Evolutionary conservation across 768 basidiomycete species (phyloP), one percentile per base, ranked within the genome.

Genomic region (Hygrophorus pudorinus): DNA sequence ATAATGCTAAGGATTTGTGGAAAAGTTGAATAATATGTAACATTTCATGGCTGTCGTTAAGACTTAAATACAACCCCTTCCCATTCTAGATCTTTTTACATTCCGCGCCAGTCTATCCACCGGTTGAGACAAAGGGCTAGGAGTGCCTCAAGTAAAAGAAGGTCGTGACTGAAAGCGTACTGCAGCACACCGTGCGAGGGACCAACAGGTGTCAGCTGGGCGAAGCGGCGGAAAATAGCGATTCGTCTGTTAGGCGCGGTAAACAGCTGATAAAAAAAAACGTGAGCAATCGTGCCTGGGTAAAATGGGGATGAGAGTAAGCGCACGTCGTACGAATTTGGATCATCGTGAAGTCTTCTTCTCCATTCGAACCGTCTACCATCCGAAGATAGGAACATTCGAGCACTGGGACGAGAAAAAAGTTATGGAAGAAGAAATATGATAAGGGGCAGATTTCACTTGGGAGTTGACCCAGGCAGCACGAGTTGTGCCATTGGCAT

Each of bases 71-170:
- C 24, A 44, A 43, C 45, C 41, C 45, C 24, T 36, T 27, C 30
- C 34, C 45, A 53, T 31, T 51, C n/a, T n/a, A n/a, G n/a, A n/a
- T n/a, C n/a, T 60, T 49, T 45, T 47, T 64, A 72, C 54, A 72
- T 59, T 29, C 73, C 72, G 55, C 65, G 67, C 57, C 68, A 62
- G 63, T 85, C 85, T 56, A 85, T 61, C 82, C 82, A 86, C 47
- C 85, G 71, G 60, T 85, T 85, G 50, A 87, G 64, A 56, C 72
- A 79, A 42, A 87, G 66, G 5, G 85, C 70, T 32, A 86, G 62
- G 46, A 85, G 63, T 4, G 73, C 70, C 54, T 85, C 74, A 14
- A 81, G 67, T 50, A 86, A 60, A 43, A 85, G 74, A 29, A 64
- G 55, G 48, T 75, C 75, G 39, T 80, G 67, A 35, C 65, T 68